A percentile compares a stretch with the other conserved stretches of the same genome.
Conservation (phyloP, 2,329 filamentous ascomycete genomes). For the Colletotrichum paranaense region DNA sequence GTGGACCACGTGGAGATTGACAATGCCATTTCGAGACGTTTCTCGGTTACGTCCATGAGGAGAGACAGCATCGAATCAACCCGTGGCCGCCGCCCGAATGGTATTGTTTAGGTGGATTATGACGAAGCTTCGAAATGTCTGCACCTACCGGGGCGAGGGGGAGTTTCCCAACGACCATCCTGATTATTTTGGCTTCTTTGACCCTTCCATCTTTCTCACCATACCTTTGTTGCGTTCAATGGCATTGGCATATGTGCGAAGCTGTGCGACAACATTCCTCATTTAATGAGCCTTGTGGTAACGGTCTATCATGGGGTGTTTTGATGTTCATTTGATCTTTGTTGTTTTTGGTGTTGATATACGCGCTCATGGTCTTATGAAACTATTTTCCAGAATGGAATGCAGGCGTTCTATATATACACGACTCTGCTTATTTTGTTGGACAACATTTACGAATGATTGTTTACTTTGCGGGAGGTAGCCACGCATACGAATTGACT, state of each 20-base stretch:
- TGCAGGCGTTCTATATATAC: constrained; percentile 12
- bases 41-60: constrained; percentile 24
- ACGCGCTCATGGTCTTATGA: neutral
- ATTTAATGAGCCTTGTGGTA: neutral
- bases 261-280: neutral
- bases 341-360: neutral
- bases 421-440: neutral
- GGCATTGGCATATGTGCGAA: constrained; percentile 15
- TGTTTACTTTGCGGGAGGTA: neutral
- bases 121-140: neutral
- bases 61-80: constrained; percentile 18
- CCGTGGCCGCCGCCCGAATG: constrained; percentile 16
- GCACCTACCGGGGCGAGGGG: neutral
- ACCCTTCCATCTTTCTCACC: neutral
- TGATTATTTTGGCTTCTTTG: neutral
- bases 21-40: constrained; percentile 20
- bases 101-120: neutral
- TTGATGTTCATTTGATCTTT: neutral
- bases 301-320: neutral
- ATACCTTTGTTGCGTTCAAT: neutral
- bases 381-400: neutral
- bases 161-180: neutral
- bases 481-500: constrained; percentile 8
- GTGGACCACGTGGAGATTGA: constrained; percentile 36
- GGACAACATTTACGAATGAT: neutral